phyloP scores from a whole-genome alignment of 192 early-diverging fungal species.

The Mortierella claussenii region DNA sequence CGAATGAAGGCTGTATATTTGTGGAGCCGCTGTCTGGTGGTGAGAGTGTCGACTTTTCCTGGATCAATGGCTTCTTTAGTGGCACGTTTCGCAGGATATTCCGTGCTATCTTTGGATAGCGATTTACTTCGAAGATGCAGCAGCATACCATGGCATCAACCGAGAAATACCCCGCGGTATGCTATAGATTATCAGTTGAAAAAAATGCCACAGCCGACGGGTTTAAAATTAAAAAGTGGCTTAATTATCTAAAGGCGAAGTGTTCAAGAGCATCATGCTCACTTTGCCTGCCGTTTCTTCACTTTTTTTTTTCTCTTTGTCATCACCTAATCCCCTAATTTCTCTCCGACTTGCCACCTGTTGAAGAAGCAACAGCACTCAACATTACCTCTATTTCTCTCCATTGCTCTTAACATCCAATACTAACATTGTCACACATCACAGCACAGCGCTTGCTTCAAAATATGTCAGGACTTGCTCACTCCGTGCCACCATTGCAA shows the following conservation, averaged over 20 bases:
- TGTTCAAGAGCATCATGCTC: neutral
- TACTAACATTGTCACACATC: conserved; percentile 13
- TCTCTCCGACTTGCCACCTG: too few species aligned
- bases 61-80: conserved; percentile 55
- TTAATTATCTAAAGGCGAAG: neutral
- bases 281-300: neutral
- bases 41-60: conserved; percentile 57
- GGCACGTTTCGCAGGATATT: conserved; percentile 5
- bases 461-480: conserved; percentile 22
- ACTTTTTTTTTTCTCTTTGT: neutral
- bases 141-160: neutral
- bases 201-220: neutral
- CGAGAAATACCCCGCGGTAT: neutral
- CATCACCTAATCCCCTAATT: neutral
- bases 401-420: neutral
- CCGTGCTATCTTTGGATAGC: neutral
- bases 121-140: neutral
- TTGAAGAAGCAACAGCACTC: neutral
- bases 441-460: too few species aligned
- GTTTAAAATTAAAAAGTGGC: too few species aligned
- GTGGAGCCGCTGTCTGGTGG: conserved; percentile 58
- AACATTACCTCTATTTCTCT: neutral
- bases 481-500: conserved; percentile 37
- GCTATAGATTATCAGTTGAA: neutral
- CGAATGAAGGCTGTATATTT: conserved; percentile 69